phyloP scores from a whole-genome alignment of 805 yeast genomes.

The Candida piceae region DNA sequence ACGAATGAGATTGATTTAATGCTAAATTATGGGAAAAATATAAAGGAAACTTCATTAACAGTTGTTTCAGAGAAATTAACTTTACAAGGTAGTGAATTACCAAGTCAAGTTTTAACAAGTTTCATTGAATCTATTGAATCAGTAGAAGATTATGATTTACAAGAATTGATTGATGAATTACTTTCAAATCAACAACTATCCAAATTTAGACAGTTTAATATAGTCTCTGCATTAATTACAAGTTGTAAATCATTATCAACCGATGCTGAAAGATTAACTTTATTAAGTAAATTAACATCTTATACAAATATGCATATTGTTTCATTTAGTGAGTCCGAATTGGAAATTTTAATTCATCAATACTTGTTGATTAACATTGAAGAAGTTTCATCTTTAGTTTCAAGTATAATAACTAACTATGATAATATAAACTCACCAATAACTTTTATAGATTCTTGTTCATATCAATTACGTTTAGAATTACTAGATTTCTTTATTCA shows the following conservation, averaged over 20 bases:
- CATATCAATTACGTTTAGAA: constrained; percentile 6
- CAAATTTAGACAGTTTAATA: constrained; percentile 8
- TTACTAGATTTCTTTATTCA: constrained; percentile 13
- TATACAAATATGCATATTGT: constrained; percentile 4
- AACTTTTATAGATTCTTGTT: constrained; percentile 3
- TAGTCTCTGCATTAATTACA: constrained; percentile 6
- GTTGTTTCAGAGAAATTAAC: neutral
- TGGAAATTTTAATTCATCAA: constrained; percentile 3
- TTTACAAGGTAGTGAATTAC: neutral
- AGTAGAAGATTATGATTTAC: neutral
- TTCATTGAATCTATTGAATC: neutral
- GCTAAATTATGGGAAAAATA: constrained; percentile 6
- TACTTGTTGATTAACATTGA: neutral
- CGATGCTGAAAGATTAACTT: neutral
- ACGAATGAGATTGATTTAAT: constrained; percentile 11
- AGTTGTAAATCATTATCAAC: neutral
- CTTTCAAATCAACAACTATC: neutral
- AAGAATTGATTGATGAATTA: constrained; percentile 1
- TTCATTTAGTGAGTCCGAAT: constrained; percentile 5
- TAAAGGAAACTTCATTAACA: neutral
- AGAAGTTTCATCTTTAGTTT: neutral
- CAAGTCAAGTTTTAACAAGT: neutral
- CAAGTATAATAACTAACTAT: neutral
- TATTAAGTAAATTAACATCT: constrained; percentile 2
- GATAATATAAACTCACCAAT: neutral